Conservation (phyloP, 345 rosid genomes). For the Arabidopsis arenosa region DNA sequence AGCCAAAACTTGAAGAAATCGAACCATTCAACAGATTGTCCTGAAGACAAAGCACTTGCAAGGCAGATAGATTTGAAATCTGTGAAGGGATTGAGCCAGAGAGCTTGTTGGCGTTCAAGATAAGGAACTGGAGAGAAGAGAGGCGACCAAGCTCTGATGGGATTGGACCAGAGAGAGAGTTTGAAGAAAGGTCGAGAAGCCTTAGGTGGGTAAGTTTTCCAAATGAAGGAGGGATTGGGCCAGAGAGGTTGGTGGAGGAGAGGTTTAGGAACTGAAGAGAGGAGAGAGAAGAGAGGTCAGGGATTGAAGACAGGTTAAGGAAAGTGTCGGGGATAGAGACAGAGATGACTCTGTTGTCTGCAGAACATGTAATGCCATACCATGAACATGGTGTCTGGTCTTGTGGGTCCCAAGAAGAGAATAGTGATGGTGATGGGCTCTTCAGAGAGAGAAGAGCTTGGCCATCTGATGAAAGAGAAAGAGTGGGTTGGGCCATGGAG, state of each 20-base stretch:
- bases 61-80: conserved; percentile 64
- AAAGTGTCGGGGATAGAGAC: conserved; percentile 78
- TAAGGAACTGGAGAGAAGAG: conserved; percentile 81
- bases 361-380: conserved; percentile 89
- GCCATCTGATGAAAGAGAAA: conserved; percentile 80
- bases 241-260: conserved; percentile 88
- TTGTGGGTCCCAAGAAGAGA: conserved; percentile 85
- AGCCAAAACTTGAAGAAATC: conserved; percentile 80
- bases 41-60: conserved; percentile 85
- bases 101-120: conserved; percentile 77
- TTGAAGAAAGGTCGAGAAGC: conserved; percentile 90
- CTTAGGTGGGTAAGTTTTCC: conserved; percentile 71
- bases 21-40: conserved; percentile 88
- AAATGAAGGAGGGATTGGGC: conserved; percentile 78
- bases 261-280: conserved; percentile 89
- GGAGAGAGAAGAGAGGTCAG: conserved; percentile 79
- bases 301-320: conserved; percentile 83
- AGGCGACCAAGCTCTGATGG: conserved; percentile 78
- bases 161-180: conserved; percentile 78
- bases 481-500: conserved; percentile 44
- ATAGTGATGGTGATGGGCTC: conserved; percentile 50
- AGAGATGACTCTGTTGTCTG: conserved; percentile 80
- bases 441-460: conserved; percentile 68
- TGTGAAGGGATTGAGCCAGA: conserved; percentile 71
- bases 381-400: conserved; percentile 85